Evolutionary conservation across 202 grass and related monocot genomes (phyloP), one percentile per base, ranked within the genome.

Genomic region (Bolboschoenoplectus hybrid): DNA sequence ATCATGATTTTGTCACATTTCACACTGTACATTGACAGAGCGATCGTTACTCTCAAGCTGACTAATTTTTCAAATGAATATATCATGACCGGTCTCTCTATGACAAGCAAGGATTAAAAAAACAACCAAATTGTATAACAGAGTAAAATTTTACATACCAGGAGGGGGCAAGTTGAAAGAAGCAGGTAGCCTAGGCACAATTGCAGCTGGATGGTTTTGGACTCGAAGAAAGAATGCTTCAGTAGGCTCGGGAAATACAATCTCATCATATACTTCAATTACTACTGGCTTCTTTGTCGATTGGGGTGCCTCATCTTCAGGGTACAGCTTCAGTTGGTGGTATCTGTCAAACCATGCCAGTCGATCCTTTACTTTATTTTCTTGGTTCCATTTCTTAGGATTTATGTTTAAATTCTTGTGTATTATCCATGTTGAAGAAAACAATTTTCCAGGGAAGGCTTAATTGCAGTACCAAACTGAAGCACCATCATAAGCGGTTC

Each of bases 141-240:
- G 7, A 74, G 53, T 38, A 74, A 2, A 40, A 83, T 61, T 35
- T 46, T 52, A 57, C 63, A 67, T 91, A 96, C 97, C 90, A 81
- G 90, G 89, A 39, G 88, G 79, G 88, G 91, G 85, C 69, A 98
- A 89, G 58, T 87, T 92, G 26, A 94, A 80, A 80, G 89, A 88
- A 92, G 89, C 81, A 82, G 96, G 93, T 47, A 98, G 83, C 85
- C 96, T 98, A 26, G 96, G 96, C 66, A 94, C 90, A 67, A 78
- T 90, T 68, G 96, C 96, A 89, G 93, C 96, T 7, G 96, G 96
- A 70, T 98, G 96, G 85, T 96, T 94, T 77, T 98, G 96, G 10
- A 98, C 96, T 67, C 86, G 77, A 44, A 87, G 79, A 82, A 98
- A 98, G 49, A 98, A 98, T 0, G 91, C 78, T 83, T 98, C 91